Base-by-base conservation (phyloP, 768 basidiomycete genomes). In the Trametes meyenii region DNA sequence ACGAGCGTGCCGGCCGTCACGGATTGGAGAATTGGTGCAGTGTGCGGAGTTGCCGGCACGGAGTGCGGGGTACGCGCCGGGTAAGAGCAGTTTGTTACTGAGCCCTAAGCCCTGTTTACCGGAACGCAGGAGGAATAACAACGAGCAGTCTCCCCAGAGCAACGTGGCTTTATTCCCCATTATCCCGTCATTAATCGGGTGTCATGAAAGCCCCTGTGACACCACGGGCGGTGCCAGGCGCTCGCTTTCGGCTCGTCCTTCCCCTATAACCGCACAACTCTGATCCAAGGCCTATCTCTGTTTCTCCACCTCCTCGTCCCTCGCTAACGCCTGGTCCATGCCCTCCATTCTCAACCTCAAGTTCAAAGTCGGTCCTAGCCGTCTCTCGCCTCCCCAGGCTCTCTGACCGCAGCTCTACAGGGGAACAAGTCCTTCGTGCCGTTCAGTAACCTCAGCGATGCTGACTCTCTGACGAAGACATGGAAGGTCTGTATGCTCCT, bases 361-460 rank as follows among this genome's bases (percentile, higher is more conserved):
- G 85, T 90, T 89, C 85, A 90, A 90, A 80, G 90, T 83, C 67
- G 55, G 62, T 66, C 55, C 50, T 59, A 33, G 51, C 33, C 49
- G 36, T 40, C 49, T 7, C 26, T 35, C 35, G 21, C 35, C 51
- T 42, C 51, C 54, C 60, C 50, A 51, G 33, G 50, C 53, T 33
- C 38, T 46, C 67, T 65, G 60, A 66, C 58, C 65, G 60, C 63
- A 49, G 26, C 60, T 50, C 51, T 54, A 53, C 71, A 82, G 92
- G 92, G 92, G 77, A 94, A 94, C 85, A 94, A 94, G 81, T 94
- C 92, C 73, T 94, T 94, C 74, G 90, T 94, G 75, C 91, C 92
- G 63, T 94, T 94, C 78, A 90, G 89, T 74, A 92, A 93, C 78
- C 84, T 94, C 76, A 78, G 83, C 78, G 92, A 94, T 78, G 80